Evolutionary conservation across 805 yeast species (phyloP).

Genomic region (Nakazawaea ishiwadae): DNA sequence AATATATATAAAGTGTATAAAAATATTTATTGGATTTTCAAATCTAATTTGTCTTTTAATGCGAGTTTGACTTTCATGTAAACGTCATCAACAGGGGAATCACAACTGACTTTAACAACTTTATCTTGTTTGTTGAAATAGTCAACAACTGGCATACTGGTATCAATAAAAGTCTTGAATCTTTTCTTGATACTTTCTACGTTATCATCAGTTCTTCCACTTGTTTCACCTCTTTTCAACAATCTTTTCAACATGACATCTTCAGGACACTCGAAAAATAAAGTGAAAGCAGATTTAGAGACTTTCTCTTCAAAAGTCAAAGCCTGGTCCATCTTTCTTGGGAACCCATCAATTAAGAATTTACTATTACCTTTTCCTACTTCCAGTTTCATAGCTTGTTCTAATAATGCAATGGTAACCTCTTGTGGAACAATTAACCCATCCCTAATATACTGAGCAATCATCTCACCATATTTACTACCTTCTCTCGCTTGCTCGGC

Average conservation of each 20-base stretch:
- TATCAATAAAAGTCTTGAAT: constrained; percentile 78
- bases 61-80: constrained; percentile 65
- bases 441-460: constrained; percentile 77
- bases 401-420: constrained; percentile 78
- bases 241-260: constrained; percentile 78
- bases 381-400: constrained; percentile 67
- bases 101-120: constrained; percentile 77
- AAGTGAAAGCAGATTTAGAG: constrained; percentile 65
- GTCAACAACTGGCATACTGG: constrained; percentile 92
- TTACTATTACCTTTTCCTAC: constrained; percentile 45
- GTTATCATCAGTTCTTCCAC: constrained; percentile 93
- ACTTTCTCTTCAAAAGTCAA: constrained; percentile 78
- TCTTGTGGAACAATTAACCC: constrained; percentile 93
- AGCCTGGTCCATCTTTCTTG: constrained; percentile 98
- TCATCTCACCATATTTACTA: constrained; percentile 80
- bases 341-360: constrained; percentile 93
- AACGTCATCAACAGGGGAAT: constrained; percentile 76
- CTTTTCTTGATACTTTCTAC: constrained; percentile 87
- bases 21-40: constrained; percentile 1
- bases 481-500: constrained; percentile 86
- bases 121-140: constrained; percentile 67
- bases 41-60: constrained; percentile 37
- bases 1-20: too few species aligned
- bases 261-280: constrained; percentile 82
- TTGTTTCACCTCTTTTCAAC: constrained; percentile 87